A percentile compares a stretch with the other conserved stretches of the same genome.
These are phyloP conservation scores for Leucosporidium yakuticum DNA, from an alignment of 768 basidiomycete genomes.

Conservation along the genomic window DNA sequence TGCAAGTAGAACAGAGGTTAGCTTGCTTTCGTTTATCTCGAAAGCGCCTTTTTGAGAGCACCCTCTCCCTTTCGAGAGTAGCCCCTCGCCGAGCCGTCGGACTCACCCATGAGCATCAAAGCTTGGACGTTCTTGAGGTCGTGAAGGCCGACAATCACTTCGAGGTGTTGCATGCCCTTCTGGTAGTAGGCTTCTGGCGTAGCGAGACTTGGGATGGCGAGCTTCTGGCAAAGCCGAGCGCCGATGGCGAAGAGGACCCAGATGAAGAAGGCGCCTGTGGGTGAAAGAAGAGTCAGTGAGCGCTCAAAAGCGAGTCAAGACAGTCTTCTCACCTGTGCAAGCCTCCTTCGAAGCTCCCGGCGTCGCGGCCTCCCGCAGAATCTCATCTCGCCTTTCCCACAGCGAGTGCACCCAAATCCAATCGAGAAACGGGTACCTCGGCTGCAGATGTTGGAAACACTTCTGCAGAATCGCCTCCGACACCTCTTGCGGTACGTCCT, in stretches of 20 bases:
- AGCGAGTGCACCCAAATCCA: conserved; percentile 18
- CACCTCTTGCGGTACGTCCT: conserved; percentile 9
- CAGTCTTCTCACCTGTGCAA: background rate
- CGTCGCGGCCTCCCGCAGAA: conserved; percentile 1
- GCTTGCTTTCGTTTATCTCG: too few species aligned
- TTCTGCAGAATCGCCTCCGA: conserved; percentile 3
- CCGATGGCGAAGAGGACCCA: conserved; percentile 28
- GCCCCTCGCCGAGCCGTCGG: too few species aligned
- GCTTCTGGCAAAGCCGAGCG: conserved; percentile 31
- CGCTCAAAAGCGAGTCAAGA: background rate
- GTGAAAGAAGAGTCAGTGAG: background rate
- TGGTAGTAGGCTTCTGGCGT: conserved; percentile 38
- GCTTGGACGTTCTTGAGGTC: conserved; percentile 40
- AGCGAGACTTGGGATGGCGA: conserved; percentile 27
- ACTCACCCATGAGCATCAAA: conserved; percentile 30
- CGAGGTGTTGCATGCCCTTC: conserved; percentile 39
- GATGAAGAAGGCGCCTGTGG: conserved; percentile 22
- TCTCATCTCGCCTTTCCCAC: conserved; percentile 13
- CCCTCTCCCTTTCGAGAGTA: too few species aligned
- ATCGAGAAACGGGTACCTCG: conserved; percentile 15
- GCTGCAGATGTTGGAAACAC: conserved; percentile 15
- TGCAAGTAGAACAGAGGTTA: conserved; percentile 28
- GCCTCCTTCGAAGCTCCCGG: conserved; percentile 6
- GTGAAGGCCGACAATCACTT: conserved; percentile 38
- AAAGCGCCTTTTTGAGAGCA: too few species aligned